phyloP scores from a whole-genome alignment of 345 rosid genomes.

The Raphanus raphanistrum region DNA sequence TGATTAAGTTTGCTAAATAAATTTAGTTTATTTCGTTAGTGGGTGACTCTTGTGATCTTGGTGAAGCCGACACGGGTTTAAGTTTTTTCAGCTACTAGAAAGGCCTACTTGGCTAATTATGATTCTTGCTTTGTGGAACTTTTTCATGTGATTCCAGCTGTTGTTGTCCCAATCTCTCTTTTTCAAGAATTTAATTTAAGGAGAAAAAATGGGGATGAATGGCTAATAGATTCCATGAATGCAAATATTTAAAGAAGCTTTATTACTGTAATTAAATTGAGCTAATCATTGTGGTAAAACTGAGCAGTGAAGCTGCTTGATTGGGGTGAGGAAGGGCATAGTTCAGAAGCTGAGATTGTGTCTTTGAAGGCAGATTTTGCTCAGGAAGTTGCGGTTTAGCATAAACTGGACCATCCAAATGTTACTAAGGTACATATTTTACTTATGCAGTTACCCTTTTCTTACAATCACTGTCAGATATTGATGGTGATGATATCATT shows the following conservation, averaged over 20 bases:
- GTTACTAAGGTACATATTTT: slow-evolving; percentile 80
- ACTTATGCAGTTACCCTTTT: background rate
- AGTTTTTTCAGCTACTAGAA: slow-evolving; percentile 31
- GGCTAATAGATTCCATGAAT: slow-evolving; percentile 10
- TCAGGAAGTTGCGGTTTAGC: slow-evolving; percentile 99
- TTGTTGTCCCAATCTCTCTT: slow-evolving; percentile 29
- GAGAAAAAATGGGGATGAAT: background rate
- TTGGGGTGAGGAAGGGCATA: slow-evolving; percentile 99
- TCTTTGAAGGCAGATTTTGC: slow-evolving; percentile 77
- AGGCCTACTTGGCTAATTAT: slow-evolving; percentile 35
- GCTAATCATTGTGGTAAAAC: slow-evolving; percentile 16
- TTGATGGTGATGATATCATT: background rate
- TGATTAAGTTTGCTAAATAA: background rate
- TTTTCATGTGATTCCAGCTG: slow-evolving; percentile 65
- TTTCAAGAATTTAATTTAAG: slow-evolving; percentile 11
- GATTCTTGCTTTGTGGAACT: slow-evolving; percentile 38
- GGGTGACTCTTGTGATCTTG: slow-evolving; percentile 46
- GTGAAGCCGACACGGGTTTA: slow-evolving; percentile 56
- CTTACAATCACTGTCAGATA: background rate
- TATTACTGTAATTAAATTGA: slow-evolving; percentile 13
- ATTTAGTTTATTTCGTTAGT: slow-evolving; percentile 25
- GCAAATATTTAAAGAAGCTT: background rate
- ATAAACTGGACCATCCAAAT: slow-evolving; percentile 94
- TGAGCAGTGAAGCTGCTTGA: slow-evolving; percentile 87
- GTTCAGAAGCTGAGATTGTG: slow-evolving; percentile 86